A percentile compares a stretch with the other conserved stretches of the same genome.
Conservation (phyloP, 305 asterid genomes). For the Fraxinus platypoda region DNA sequence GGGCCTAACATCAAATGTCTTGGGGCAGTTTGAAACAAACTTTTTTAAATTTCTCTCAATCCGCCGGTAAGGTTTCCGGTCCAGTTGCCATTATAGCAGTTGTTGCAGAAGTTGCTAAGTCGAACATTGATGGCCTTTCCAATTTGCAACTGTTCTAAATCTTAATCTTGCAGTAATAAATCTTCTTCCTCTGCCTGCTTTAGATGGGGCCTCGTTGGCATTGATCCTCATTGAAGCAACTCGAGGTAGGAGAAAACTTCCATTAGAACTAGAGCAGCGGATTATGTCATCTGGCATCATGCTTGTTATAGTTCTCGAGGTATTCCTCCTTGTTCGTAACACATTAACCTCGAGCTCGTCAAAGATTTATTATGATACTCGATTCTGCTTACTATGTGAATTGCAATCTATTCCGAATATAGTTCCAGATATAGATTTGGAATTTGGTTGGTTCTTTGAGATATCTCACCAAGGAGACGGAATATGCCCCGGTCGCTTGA, state of each 20-base stretch:
- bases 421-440: neutral
- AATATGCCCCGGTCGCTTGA: neutral
- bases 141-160: conserved; percentile 82
- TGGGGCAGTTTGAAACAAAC: conserved; percentile 77
- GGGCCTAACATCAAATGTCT: conserved; percentile 64
- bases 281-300: conserved; percentile 87
- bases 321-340: conserved; percentile 79
- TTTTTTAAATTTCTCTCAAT: conserved; percentile 69
- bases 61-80: conserved; percentile 90
- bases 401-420: neutral
- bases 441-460: conserved; percentile 12
- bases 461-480: neutral
- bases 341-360: conserved; percentile 70
- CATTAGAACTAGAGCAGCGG: conserved; percentile 74
- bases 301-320: conserved; percentile 63
- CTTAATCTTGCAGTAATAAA: conserved; percentile 89
- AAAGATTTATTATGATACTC: conserved; percentile 59
- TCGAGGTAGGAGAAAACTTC: conserved; percentile 91
- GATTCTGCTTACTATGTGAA: neutral
- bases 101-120: conserved; percentile 93
- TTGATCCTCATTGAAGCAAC: conserved; percentile 76
- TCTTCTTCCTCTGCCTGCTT: conserved; percentile 87
- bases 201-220: conserved; percentile 86
- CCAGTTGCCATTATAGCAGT: conserved; percentile 96
- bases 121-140: conserved; percentile 81